Evolutionary conservation across 1,139 yeast genomes (phyloP), one percentile per base, ranked within the genome.

Genomic region (Geotrichum klebahnii): DNA sequence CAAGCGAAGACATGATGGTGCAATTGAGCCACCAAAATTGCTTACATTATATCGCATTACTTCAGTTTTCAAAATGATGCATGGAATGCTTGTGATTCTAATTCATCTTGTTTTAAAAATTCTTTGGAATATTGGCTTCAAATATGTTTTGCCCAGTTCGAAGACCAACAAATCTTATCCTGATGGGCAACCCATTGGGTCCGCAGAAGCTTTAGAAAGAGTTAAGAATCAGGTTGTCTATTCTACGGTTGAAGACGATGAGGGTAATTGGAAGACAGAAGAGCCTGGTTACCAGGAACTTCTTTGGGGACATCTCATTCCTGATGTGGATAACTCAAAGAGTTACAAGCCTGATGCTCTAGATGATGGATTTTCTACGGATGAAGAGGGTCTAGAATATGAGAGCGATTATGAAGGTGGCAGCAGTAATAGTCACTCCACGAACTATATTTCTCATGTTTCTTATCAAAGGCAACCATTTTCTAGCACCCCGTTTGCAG

Each of bases 241-340:
- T 44, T 40, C 44, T 19, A 22, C 35, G 6, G 10, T 40, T 10
- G 44, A 40, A 31, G 46, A 52, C 34, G 56, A 52, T 10, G 29
- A 26, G 29, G 29, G 29, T 8, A 26, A 26, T 26, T 10, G 20
- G 56, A 53, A 12, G 53, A 50, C 36, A 24, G 22, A 28, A 5
- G 19, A 2, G 8, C 5, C 40, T 36, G 35, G 35, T 9, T 58
- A 61, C 36, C 35, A 51, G 29, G 41, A 42, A 2, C 53, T 61
- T 24, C 55, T 61, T 8, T 46, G 55, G 32, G 64, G 63, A 1
- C 56, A 54, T 12, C 29, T 54, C 14, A 54, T 61, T 19, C 62
- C 65, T 3, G 63, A 61, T 2, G 41, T 55, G 45, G 65, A 61
- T 38, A 55, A 55, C 39, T 60, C 65, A 6, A 50, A 22, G 16